Conservation (phyloP, 2,329 filamentous ascomycete genomes). For the Didymellaceae sp. region DNA sequence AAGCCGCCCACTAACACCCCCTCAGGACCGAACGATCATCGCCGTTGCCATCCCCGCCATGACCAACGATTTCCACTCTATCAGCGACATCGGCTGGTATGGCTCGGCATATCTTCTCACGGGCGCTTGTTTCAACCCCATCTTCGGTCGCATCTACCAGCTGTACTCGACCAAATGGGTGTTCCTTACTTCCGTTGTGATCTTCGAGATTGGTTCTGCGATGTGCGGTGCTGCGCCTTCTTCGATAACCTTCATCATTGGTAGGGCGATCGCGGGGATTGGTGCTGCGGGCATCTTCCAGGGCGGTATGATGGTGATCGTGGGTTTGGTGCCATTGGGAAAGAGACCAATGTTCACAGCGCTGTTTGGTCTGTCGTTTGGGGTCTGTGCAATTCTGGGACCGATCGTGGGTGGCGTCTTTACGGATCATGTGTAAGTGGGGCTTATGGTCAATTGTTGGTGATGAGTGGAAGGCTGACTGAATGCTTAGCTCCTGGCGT, state of each 20-base stretch:
- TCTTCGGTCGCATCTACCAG: conserved; percentile 57
- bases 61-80: conserved; percentile 35
- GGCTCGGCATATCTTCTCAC: conserved; percentile 53
- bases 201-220: conserved; percentile 54
- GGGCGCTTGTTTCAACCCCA: conserved; percentile 53
- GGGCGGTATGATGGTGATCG: conserved; percentile 54
- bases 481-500: conserved; percentile 56
- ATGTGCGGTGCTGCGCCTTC: conserved; percentile 52
- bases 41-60: conserved; percentile 37
- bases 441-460: no score
- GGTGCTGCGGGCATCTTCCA: conserved; percentile 55
- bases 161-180: conserved; percentile 51
- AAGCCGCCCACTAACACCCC: background rate
- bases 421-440: conserved; percentile 39
- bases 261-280: conserved; percentile 56
- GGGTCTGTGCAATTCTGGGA: conserved; percentile 46
- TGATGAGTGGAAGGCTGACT: background rate
- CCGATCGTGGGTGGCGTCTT: conserved; percentile 45
- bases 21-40: conserved; percentile 27
- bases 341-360: conserved; percentile 55
- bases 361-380: conserved; percentile 54
- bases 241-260: conserved; percentile 54
- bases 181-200: conserved; percentile 45
- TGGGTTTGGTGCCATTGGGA: conserved; percentile 49
- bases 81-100: conserved; percentile 41